Evolutionary conservation across 177 flowering plant species (phyloP).

Genomic region (Vitis hybrid): DNA sequence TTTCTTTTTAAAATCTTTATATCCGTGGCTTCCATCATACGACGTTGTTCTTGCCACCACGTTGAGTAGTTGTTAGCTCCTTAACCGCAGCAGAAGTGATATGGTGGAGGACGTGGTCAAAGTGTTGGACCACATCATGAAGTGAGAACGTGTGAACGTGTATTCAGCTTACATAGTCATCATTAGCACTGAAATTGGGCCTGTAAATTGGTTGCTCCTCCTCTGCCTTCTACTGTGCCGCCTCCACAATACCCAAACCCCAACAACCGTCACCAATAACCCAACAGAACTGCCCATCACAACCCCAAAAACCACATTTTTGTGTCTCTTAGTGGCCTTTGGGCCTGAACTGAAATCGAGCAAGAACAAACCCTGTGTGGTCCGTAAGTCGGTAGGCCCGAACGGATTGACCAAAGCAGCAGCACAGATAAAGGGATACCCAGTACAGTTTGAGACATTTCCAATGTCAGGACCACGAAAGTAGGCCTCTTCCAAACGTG

Average conservation of each 20-base stretch:
- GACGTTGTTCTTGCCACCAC: too few relatives aligned
- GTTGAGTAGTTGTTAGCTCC: too few relatives aligned
- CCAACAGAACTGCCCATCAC: conserved; percentile 15
- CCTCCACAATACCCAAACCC: conserved; percentile 12
- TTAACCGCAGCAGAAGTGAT: too few relatives aligned
- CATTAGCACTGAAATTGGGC: conserved; percentile 1
- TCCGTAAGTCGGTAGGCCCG: conserved; percentile 21
- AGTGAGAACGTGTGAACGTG: too few relatives aligned
- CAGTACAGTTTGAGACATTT: conserved; percentile 14
- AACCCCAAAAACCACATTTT: conserved; percentile 5
- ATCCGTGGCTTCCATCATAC: too few relatives aligned
- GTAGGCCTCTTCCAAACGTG: background rate
- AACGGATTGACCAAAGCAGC: conserved; percentile 24
- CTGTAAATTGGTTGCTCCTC: background rate
- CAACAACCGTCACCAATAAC: conserved; percentile 1
- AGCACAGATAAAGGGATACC: conserved; percentile 20
- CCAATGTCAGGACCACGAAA: background rate
- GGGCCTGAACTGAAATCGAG: background rate
- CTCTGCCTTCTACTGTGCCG: conserved; percentile 6
- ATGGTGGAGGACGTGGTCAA: too few relatives aligned
- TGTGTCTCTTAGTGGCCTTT: background rate
- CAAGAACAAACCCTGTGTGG: conserved; percentile 21
- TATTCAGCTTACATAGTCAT: too few relatives aligned
- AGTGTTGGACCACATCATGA: too few relatives aligned
- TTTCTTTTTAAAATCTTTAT: too few relatives aligned